Evolutionary conservation across 371 early-diverging fungal genomes (phyloP).

Genomic region (Mortierella sp.): DNA sequence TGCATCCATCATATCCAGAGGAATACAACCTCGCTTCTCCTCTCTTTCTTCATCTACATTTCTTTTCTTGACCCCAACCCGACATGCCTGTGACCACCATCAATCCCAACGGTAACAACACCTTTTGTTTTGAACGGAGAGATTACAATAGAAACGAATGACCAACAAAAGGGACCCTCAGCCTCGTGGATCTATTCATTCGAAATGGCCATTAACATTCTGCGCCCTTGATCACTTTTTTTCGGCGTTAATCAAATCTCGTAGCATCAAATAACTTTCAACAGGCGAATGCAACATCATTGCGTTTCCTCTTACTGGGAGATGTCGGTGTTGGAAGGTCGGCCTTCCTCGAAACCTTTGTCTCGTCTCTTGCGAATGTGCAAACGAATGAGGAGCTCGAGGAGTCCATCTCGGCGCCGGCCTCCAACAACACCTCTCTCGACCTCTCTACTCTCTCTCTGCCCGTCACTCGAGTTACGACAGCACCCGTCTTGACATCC

Average conservation of each 20-base stretch:
- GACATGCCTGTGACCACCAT: not conserved
- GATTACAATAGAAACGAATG: not conserved
- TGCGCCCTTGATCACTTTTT: not conserved
- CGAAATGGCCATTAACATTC: not conserved
- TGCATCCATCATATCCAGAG: not conserved
- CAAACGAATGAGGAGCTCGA: conserved; percentile 23
- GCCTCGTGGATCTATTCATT: not conserved
- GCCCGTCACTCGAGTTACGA: conserved; percentile 20
- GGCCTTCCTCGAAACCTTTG: conserved; percentile 41
- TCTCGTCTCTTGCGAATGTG: conserved; percentile 35
- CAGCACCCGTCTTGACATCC: conserved; percentile 19
- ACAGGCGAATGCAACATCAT: conserved; percentile 18
- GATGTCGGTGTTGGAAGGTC: conserved; percentile 53
- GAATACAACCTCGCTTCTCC: not conserved
- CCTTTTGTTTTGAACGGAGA: not conserved
- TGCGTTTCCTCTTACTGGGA: conserved; percentile 49
- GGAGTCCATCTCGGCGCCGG: conserved; percentile 27
- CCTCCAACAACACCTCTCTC: conserved; percentile 11
- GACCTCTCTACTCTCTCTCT: conserved; percentile 1
- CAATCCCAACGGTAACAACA: not conserved
- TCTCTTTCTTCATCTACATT: not conserved
- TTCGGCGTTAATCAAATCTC: not conserved
- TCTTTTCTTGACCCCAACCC: not conserved
- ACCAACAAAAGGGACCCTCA: not conserved
- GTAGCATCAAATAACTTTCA: conserved; percentile 3